These are phyloP conservation scores for Colletotrichum sp. DNA, from an alignment of 2,329 filamentous ascomycete genomes.

Conservation along the genomic window DNA sequence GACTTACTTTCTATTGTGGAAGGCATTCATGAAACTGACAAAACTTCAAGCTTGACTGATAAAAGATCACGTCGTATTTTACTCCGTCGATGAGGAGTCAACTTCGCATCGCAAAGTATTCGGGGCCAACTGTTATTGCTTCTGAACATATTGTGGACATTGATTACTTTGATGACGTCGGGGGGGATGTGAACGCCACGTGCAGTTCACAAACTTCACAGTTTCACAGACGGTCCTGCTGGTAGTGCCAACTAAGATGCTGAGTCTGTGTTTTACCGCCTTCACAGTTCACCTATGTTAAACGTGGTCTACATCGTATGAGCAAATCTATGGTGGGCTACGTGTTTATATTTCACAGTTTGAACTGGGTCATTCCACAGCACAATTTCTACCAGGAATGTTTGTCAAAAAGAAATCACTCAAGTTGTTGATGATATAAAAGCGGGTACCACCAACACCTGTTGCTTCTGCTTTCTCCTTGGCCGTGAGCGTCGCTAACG, in stretches of 20 bases:
- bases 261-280: background rate
- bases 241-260: background rate
- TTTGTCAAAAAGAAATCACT: background rate
- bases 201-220: background rate
- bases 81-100: no score
- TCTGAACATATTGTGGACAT: background rate
- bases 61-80: no score
- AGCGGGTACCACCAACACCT: background rate
- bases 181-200: background rate
- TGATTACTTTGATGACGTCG: background rate
- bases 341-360: rapidly evolving
- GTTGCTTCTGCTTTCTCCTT: rapidly evolving
- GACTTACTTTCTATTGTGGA: no score
- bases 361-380: background rate
- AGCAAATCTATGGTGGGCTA: background rate
- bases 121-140: background rate
- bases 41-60: no score
- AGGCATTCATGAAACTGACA: no score
- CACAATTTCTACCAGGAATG: background rate
- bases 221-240: background rate
- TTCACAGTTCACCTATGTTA: background rate
- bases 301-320: background rate
- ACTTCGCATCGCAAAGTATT: background rate
- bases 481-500: background rate
- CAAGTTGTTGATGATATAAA: background rate